Conservation (phyloP, 208 protist species). For the Acanthamoeba royreba region DNA sequence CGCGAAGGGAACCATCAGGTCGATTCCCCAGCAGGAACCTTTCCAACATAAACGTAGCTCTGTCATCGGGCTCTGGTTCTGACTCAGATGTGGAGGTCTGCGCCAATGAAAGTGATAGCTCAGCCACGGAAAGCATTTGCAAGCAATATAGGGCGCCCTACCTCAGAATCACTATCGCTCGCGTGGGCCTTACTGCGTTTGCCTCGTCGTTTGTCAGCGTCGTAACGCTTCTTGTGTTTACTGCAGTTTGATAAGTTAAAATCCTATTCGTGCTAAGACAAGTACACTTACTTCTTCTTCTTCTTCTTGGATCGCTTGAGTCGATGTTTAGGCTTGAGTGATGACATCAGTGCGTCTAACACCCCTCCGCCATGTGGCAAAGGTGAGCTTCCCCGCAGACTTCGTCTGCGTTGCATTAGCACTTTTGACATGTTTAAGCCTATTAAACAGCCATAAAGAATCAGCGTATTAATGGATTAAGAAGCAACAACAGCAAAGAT, state of each 20-base stretch:
- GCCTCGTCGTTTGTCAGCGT: neutral
- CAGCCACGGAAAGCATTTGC: neutral
- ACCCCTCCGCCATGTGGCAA: neutral
- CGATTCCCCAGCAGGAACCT: neutral
- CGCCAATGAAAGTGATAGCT: neutral
- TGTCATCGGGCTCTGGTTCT: neutral
- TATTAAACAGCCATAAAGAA: neutral
- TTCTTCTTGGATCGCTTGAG: neutral
- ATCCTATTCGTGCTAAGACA: no score
- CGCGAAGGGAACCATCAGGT: neutral
- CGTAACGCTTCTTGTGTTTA: no score
- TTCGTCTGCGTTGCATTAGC: neutral
- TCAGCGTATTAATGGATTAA: neutral
- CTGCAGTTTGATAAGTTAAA: no score
- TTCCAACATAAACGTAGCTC: neutral
- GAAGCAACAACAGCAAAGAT: neutral
- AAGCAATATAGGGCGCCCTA: no score
- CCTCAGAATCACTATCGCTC: no score
- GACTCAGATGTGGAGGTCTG: neutral
- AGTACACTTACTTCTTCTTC: neutral
- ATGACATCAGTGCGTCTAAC: neutral
- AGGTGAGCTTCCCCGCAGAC: neutral
- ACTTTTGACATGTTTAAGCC: neutral
- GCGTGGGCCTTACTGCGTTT: no score
- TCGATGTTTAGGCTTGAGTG: neutral